Percentiles rank a stretch among this genome's conserved stretches.
Conservation (phyloP, 2,329 filamentous ascomycete genomes). For the Pestalotiopsis sp. region DNA sequence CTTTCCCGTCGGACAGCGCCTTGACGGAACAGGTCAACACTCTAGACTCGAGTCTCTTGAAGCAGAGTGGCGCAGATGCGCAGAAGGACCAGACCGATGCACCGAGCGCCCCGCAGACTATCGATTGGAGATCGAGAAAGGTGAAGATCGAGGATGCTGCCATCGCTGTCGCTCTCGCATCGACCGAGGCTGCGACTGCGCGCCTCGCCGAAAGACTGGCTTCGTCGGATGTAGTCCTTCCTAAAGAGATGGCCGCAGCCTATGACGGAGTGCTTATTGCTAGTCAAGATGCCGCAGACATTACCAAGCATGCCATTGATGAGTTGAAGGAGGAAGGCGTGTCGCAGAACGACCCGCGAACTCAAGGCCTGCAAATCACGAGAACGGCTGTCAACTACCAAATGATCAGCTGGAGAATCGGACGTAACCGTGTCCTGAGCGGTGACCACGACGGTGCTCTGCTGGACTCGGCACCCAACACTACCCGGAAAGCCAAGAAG, state of each 20-base stretch:
- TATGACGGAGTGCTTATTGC: slow-evolving; percentile 91
- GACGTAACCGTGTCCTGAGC: slow-evolving; percentile 85
- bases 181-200: slow-evolving; percentile 59
- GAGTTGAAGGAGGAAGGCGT: slow-evolving; percentile 84
- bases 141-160: slow-evolving; percentile 92
- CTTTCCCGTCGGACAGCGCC: slow-evolving; percentile 69
- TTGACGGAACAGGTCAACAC: slow-evolving; percentile 70
- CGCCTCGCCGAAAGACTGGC: slow-evolving; percentile 50
- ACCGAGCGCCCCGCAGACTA: slow-evolving; percentile 67
- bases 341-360: slow-evolving; percentile 77
- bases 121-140: slow-evolving; percentile 83
- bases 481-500: slow-evolving; percentile 55
- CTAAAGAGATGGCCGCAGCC: slow-evolving; percentile 74
- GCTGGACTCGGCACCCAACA: slow-evolving; percentile 47
- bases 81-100: slow-evolving; percentile 51
- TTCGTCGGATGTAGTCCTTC: slow-evolving; percentile 44
- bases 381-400: slow-evolving; percentile 93
- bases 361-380: slow-evolving; percentile 92
- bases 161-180: slow-evolving; percentile 81
- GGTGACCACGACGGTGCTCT: slow-evolving; percentile 78
- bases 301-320: slow-evolving; percentile 89
- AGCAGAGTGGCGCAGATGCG: slow-evolving; percentile 52
- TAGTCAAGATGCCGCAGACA: slow-evolving; percentile 92
- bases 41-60: slow-evolving; percentile 68
- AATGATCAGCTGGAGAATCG: slow-evolving; percentile 92